phyloP scores from a whole-genome alignment of 1,284 basidiomycete genomes.

The Naganishia albida region DNA sequence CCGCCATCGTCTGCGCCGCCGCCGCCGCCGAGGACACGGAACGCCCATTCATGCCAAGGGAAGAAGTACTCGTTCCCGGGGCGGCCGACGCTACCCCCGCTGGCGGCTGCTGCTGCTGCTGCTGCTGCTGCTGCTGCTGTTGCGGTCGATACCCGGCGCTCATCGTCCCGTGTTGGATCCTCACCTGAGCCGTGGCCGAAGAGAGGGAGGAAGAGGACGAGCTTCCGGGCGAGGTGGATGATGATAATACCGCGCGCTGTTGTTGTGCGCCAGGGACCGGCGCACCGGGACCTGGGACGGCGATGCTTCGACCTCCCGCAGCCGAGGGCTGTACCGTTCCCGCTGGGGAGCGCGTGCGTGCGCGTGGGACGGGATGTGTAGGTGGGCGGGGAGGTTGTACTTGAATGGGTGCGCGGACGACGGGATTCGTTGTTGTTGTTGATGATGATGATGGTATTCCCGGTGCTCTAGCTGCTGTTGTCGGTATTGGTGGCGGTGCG shows the following conservation, averaged over 20 bases:
- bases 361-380: slow-evolving; percentile 4
- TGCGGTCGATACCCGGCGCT: background rate
- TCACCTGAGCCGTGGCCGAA: background rate
- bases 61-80: too few relatives aligned
- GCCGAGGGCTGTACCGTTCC: background rate
- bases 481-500: background rate
- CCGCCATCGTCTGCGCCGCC: background rate
- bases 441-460: background rate
- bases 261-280: background rate
- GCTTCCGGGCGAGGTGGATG: slow-evolving; percentile 4
- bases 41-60: too few relatives aligned
- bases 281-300: slow-evolving; percentile 14
- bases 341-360: slow-evolving; percentile 16
- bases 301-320: background rate
- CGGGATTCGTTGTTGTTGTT: background rate
- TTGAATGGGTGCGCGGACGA: slow-evolving; percentile 1
- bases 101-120: too few relatives aligned
- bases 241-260: background rate
- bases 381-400: slow-evolving; percentile 1
- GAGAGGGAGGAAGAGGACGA: slow-evolving; percentile 16
- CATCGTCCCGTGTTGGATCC: background rate
- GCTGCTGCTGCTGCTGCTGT: background rate
- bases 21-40: too few relatives aligned
- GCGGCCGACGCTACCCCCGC: too few relatives aligned
- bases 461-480: too few relatives aligned